Evolutionary conservation across 2,329 filamentous ascomycete species (phyloP), one percentile per base, ranked within the genome.

Genomic region (Talaromyces sp.): DNA sequence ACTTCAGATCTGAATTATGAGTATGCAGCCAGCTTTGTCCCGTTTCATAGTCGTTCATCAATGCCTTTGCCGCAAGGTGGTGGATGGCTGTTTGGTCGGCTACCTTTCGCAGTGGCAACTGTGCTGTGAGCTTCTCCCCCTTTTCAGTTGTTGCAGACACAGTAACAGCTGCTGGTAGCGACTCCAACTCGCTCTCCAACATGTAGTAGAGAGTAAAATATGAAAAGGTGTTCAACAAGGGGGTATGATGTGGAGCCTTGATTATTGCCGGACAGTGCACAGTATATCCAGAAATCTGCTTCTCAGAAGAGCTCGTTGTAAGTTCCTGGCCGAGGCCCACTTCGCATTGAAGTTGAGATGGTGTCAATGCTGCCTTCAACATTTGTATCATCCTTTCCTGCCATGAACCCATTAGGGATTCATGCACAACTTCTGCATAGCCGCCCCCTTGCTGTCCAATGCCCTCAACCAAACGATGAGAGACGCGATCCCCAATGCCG

Each of bases 301-400:
- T 26, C 50, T 31, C 50, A 56, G 26, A 31, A 3, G 19, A 17
- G 17, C 26, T 60, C 24, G 8, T 56, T 17, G 49, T n/a, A 53
- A 53, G 21, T 19, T 32, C 21, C 24, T 52, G 21, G n/a, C 52
- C 51, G 21, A 62, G 50, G 17, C 52, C 32, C 8, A 62, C 54
- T 7, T 29, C 14, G 43, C 58, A 60, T 24, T 29, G 58, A 21
- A 60, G 53, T n/a, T 53, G 84, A 11, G 53, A 41, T 41, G 53
- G 53, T 27, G 82, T 84, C 31, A 89, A 71, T 0, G 86, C 82
- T 0, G 82, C 86, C 67, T 87, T 88, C 61, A 90, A 75, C 86
- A 90, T 89, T 2, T 86, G 80, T 4, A 89, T 80, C 1, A 89
- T 80, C 68, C 87, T 88, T 65, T 76, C 81, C 64, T 86, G 31